These are phyloP conservation scores for Auricularia heimuer DNA, from an alignment of 768 basidiomycete genomes.

Conservation along the genomic window DNA sequence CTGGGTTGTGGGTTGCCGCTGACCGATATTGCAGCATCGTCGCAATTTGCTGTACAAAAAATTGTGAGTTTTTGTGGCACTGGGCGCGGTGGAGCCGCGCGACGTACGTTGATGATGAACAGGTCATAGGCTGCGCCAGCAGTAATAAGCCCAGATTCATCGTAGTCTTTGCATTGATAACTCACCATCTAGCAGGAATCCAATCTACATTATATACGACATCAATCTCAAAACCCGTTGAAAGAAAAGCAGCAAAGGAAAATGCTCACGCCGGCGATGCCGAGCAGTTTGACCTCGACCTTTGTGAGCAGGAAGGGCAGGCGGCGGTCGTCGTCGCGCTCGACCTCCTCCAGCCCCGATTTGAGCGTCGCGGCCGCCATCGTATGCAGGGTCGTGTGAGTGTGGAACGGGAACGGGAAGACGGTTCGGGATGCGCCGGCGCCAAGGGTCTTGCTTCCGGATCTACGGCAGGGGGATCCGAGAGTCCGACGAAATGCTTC, in stretches of 20 bases:
- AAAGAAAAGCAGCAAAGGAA: slow-evolving; percentile 15
- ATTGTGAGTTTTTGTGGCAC: too few relatives aligned
- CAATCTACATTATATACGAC: slow-evolving; percentile 36
- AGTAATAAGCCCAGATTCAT: too few relatives aligned
- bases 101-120: slow-evolving; percentile 56
- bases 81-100: neutral
- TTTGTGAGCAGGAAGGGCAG: slow-evolving; percentile 32
- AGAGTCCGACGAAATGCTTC: too few relatives aligned
- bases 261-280: slow-evolving; percentile 43
- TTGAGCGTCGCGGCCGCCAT: too few relatives aligned
- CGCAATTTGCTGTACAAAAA: slow-evolving; percentile 2
- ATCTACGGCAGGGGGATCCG: too few relatives aligned
- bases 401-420: too few relatives aligned
- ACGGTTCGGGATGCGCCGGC: too few relatives aligned
- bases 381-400: too few relatives aligned
- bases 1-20: neutral
- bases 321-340: slow-evolving; percentile 20
- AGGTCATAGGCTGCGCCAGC: slow-evolving; percentile 66
- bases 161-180: too few relatives aligned
- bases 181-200: slow-evolving; percentile 68
- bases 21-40: slow-evolving; percentile 4
- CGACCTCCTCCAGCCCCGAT: slow-evolving; percentile 23
- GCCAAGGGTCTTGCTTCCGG: too few relatives aligned
- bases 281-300: slow-evolving; percentile 49
- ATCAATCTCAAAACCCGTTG: slow-evolving; percentile 1